phyloP scores from a whole-genome alignment of 768 basidiomycete genomes.

The Filobasidium floriforme region DNA sequence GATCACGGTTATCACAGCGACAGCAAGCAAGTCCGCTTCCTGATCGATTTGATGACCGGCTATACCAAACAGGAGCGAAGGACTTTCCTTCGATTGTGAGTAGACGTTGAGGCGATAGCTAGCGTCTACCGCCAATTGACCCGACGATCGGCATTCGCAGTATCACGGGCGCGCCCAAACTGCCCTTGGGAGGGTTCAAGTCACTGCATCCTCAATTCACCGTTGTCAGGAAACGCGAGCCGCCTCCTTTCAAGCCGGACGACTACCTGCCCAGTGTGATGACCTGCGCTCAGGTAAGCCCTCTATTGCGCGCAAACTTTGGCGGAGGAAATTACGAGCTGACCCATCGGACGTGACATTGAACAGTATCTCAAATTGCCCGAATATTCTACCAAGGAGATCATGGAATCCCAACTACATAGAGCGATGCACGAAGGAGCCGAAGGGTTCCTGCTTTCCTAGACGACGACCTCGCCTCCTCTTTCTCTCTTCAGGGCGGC shows the following conservation, averaged over 20 bases:
- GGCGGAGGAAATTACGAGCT: conserved; percentile 1
- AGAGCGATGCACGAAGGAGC: conserved; percentile 88
- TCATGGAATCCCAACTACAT: conserved; percentile 73
- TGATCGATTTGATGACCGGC: conserved; percentile 76
- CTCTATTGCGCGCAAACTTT: not conserved
- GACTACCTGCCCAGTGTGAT: conserved; percentile 95
- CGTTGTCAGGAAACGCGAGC: conserved; percentile 83
- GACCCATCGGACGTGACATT: conserved; percentile 6
- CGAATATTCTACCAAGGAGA: conserved; percentile 79
- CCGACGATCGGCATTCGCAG: conserved; percentile 20
- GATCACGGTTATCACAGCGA: conserved; percentile 98
- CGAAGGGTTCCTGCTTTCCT: conserved; percentile 96
- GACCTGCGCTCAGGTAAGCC: conserved; percentile 65
- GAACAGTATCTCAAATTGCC: conserved; percentile 68
- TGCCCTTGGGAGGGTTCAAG: conserved; percentile 95
- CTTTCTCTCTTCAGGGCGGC: not conserved
- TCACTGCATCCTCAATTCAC: conserved; percentile 89
- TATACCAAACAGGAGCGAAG: conserved; percentile 69
- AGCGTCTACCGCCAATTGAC: not conserved
- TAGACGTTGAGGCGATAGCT: not conserved
- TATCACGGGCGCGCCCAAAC: conserved; percentile 91
- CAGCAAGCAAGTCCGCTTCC: conserved; percentile 77
- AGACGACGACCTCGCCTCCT: conserved; percentile 16
- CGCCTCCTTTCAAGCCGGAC: conserved; percentile 60
- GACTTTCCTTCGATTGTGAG: conserved; percentile 76